Evolutionary conservation across 2,329 filamentous ascomycete genomes (phyloP).

Genomic region (Colletotrichum chrysophilum): DNA sequence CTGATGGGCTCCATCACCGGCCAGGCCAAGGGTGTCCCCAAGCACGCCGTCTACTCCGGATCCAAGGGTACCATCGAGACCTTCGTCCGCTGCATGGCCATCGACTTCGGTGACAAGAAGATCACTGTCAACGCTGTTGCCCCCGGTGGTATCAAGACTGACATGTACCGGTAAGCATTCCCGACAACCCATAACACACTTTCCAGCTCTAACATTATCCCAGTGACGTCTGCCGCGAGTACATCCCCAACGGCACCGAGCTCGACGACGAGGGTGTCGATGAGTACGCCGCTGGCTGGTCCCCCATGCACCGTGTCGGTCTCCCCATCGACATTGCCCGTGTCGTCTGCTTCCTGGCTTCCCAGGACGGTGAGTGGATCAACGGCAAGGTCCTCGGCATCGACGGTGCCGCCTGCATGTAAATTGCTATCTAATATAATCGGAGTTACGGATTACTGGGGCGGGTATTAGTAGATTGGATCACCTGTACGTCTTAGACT

Average conservation of each 20-base stretch:
- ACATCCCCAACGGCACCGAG: conserved; percentile 63
- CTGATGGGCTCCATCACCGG: conserved; percentile 76
- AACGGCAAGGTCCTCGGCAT: conserved; percentile 43
- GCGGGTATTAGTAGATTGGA: conserved; percentile 8
- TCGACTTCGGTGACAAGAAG: conserved; percentile 69
- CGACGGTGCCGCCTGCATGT: conserved; percentile 25
- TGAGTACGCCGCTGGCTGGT: conserved; percentile 49
- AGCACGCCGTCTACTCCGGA: conserved; percentile 76
- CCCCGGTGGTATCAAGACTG: conserved; percentile 69
- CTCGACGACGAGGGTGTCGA: conserved; percentile 64
- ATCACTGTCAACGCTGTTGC: conserved; percentile 73
- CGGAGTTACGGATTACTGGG: neutral
- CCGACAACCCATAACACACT: neutral
- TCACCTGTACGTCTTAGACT: conserved; percentile 13
- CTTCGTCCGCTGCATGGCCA: conserved; percentile 77
- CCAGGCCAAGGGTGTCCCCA: conserved; percentile 70
- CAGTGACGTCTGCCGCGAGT: conserved; percentile 64
- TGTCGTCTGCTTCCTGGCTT: conserved; percentile 61
- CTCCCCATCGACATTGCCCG: conserved; percentile 72
- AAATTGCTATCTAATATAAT: conserved; percentile 1
- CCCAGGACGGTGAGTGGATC: conserved; percentile 51
- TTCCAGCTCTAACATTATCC: neutral
- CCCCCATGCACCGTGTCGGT: conserved; percentile 68
- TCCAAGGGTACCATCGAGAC: conserved; percentile 80
- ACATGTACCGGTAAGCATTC: neutral